phyloP scores from a whole-genome alignment of 208 protist genomes.

The Entamoeba histolytica region DNA sequence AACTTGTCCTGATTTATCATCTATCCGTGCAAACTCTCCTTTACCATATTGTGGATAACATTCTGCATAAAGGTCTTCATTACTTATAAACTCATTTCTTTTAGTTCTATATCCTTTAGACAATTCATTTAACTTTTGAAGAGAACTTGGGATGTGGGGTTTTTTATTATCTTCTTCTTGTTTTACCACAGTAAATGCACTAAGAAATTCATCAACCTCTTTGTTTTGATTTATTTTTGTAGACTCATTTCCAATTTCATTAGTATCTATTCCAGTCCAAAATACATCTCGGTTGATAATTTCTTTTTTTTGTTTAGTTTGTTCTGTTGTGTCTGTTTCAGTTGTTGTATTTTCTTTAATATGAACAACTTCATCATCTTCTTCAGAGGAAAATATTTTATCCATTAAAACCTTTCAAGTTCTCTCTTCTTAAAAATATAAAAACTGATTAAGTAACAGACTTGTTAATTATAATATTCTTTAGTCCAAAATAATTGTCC shows the following conservation, averaged over 20 bases:
- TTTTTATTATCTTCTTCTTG: neutral
- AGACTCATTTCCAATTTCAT: too few species aligned
- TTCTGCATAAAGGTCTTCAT: neutral
- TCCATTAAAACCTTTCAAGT: neutral
- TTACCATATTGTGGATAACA: neutral
- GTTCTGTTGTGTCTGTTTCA: neutral
- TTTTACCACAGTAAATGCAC: neutral
- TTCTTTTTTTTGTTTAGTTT: neutral
- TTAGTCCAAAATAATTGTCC: neutral
- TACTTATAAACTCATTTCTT: neutral
- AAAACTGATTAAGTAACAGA: neutral
- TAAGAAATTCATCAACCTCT: neutral
- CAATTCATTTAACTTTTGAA: neutral
- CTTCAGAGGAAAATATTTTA: neutral
- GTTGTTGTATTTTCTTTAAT: neutral
- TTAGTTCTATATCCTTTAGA: neutral
- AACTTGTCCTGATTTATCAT: neutral
- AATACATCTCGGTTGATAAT: neutral
- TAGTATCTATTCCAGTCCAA: neutral
- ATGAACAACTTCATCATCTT: neutral
- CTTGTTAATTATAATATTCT: neutral
- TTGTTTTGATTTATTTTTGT: neutral
- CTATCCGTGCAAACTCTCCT: neutral
- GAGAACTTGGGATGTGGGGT: neutral
- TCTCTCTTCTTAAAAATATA: too few species aligned